Base-by-base conservation (phyloP, 1,284 basidiomycete species). In the Apiotrichum domesticum region DNA sequence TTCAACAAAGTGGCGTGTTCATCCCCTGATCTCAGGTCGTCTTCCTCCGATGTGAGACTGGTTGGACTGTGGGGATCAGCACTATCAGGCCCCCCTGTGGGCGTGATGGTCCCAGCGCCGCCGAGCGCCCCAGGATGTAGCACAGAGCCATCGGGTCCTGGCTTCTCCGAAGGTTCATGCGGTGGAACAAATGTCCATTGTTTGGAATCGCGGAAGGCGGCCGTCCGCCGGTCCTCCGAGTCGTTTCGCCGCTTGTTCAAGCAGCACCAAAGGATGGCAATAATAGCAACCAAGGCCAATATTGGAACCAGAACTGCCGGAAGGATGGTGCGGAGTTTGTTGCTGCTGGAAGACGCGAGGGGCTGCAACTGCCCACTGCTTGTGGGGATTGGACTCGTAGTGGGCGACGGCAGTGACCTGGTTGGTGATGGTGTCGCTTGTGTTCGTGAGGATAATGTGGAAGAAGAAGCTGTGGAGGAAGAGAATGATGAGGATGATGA, bases 281-380 rank as follows among this genome's bases (percentile, higher is more conserved):
- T 37, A 11, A 48, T 34, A 10, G n/a, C 32, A 13, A 32, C 9
- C 9, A 54, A 11, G 8, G 7, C 51, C 4, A 45, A 9, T 3
- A 52, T 8, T 7, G 52, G 52, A 3, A 47, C 45, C 11, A 54
- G 45, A 9, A 54, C 52, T 2, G 52, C 39, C n/a, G 52, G 52
- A 3, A 54, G 40, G 13, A 54, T 33, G 5, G 33, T 48, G 11
- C 37, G 11, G 4, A 51, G 50, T 13, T 51, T 51, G 35, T 49
- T 37, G 35, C n/a, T n/a, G 5, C 10, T 15, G 50, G n/a, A n/a
- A n/a, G n/a, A n/a, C n/a, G n/a, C n/a, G n/a, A n/a, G n/a, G n/a
- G n/a, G n/a, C n/a, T n/a, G n/a, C n/a, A n/a, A n/a, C n/a, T n/a
- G n/a, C n/a, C n/a, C n/a, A n/a, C n/a, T n/a, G n/a, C n/a, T n/a